Conservation (phyloP, 2,329 filamentous ascomycete genomes). For the Pseudofabraea citricarpa region DNA sequence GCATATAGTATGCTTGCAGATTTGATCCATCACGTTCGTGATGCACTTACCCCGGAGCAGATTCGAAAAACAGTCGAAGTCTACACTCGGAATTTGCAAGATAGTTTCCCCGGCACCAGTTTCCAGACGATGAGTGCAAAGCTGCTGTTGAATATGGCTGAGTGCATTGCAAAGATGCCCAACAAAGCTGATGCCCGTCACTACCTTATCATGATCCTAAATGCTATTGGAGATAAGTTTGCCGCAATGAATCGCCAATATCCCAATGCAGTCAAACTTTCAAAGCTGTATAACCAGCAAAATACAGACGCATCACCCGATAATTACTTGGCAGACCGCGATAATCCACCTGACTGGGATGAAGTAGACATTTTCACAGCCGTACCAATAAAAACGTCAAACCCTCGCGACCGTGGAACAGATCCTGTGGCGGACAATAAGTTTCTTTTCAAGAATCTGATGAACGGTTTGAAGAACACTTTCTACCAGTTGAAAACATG, state of each 20-base stretch:
- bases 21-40: slow-evolving; percentile 92
- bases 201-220: slow-evolving; percentile 93
- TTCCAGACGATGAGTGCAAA: slow-evolving; percentile 99
- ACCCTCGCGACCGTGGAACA: slow-evolving; percentile 79
- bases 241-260: slow-evolving; percentile 97
- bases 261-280: slow-evolving; percentile 89
- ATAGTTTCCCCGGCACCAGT: slow-evolving; percentile 93
- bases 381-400: slow-evolving; percentile 92
- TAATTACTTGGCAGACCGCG: slow-evolving; percentile 78
- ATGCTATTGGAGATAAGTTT: slow-evolving; percentile 97
- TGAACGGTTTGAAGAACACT: slow-evolving; percentile 93
- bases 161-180: slow-evolving; percentile 90
- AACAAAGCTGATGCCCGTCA: slow-evolving; percentile 93
- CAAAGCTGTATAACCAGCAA: slow-evolving; percentile 68
- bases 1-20: slow-evolving; percentile 99
- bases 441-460: slow-evolving; percentile 92
- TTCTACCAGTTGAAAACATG: slow-evolving; percentile 93
- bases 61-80: slow-evolving; percentile 95
- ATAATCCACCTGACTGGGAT: slow-evolving; percentile 86
- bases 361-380: slow-evolving; percentile 97
- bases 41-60: slow-evolving; percentile 81
- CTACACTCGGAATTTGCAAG: slow-evolving; percentile 92
- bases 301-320: slow-evolving; percentile 61
- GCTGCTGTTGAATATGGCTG: slow-evolving; percentile 93
- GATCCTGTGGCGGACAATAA: slow-evolving; percentile 97